Conservation (phyloP, 1,139 yeast genomes). For the Hanseniaspora sp. region DNA sequence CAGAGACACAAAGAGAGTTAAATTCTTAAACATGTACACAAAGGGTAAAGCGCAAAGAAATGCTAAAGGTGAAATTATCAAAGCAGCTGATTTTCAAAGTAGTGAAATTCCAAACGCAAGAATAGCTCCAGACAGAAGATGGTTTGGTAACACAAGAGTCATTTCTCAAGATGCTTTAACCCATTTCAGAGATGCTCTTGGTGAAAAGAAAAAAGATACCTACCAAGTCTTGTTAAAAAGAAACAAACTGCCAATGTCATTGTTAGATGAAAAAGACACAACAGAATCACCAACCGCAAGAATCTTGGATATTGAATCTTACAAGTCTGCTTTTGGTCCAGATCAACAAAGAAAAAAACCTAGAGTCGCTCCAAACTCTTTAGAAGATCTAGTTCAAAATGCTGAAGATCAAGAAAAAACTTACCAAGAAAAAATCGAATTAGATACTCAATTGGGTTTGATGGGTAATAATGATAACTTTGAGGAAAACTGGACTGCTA, state of each 20-base stretch:
- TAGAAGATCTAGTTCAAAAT: slow-evolving; percentile 65
- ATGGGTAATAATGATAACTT: slow-evolving; percentile 57
- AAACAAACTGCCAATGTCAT: slow-evolving; percentile 91
- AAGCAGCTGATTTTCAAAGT: slow-evolving; percentile 82
- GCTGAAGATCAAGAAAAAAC: slow-evolving; percentile 49
- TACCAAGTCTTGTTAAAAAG: slow-evolving; percentile 80
- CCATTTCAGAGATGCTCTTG: slow-evolving; percentile 90
- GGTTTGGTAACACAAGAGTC: slow-evolving; percentile 97
- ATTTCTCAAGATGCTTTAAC: slow-evolving; percentile 92
- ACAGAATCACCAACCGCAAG: slow-evolving; percentile 65
- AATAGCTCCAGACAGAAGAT: slow-evolving; percentile 88
- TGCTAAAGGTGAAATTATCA: slow-evolving; percentile 73
- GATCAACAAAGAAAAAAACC: slow-evolving; percentile 91
- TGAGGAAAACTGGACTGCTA: slow-evolving; percentile 72
- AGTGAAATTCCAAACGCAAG: slow-evolving; percentile 84
- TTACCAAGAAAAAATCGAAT: slow-evolving; percentile 62
- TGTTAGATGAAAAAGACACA: slow-evolving; percentile 71
- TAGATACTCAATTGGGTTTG: slow-evolving; percentile 63
- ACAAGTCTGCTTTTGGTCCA: slow-evolving; percentile 78
- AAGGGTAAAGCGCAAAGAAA: slow-evolving; percentile 80
- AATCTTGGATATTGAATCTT: slow-evolving; percentile 82
- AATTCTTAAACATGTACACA: slow-evolving; percentile 84
- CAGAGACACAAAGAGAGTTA: slow-evolving; percentile 85
- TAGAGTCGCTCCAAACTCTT: slow-evolving; percentile 58
- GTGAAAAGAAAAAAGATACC: slow-evolving; percentile 73